Evolutionary conservation across 352 stramenopile species (phyloP).

Genomic region (Globisporangium apiculatum): DNA sequence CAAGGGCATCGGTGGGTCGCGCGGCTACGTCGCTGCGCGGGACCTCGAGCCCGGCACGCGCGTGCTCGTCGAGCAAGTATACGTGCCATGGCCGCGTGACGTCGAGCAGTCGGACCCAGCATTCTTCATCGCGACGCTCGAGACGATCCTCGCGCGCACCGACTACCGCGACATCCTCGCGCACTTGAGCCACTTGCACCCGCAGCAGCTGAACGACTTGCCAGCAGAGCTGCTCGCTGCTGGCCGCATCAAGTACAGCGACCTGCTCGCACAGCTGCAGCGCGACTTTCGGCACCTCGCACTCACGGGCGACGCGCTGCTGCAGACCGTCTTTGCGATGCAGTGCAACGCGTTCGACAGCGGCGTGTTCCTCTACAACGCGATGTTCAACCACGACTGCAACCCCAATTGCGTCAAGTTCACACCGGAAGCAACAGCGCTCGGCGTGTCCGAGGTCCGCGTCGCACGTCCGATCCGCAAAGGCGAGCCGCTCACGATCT

Average conservation of each 20-base stretch:
- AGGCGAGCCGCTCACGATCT: slow-evolving; percentile 90
- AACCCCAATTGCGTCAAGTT: slow-evolving; percentile 96
- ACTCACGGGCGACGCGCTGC: slow-evolving; percentile 60
- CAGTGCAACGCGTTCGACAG: slow-evolving; percentile 94
- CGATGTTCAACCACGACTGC: slow-evolving; percentile 94
- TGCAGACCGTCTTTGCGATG: slow-evolving; percentile 87
- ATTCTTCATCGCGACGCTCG: slow-evolving; percentile 88
- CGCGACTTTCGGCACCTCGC: slow-evolving; percentile 37
- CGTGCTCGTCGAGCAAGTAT: slow-evolving; percentile 87
- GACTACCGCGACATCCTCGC: slow-evolving; percentile 68
- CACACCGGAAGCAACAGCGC: slow-evolving; percentile 38
- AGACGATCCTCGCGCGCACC: slow-evolving; percentile 60
- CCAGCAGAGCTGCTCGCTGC: slow-evolving; percentile 43
- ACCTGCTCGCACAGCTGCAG: slow-evolving; percentile 44
- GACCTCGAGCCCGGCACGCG: slow-evolving; percentile 84
- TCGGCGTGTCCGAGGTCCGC: slow-evolving; percentile 87
- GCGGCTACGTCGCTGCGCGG: slow-evolving; percentile 81
- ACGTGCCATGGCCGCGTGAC: slow-evolving; percentile 85
- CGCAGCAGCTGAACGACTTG: slow-evolving; percentile 71
- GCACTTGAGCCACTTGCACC: slow-evolving; percentile 82
- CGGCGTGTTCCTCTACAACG: slow-evolving; percentile 90
- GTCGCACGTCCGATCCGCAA: slow-evolving; percentile 78
- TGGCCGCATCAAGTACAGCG: slow-evolving; percentile 48
- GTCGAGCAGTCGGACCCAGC: slow-evolving; percentile 67
- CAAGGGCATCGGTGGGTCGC: slow-evolving; percentile 59